Evolutionary conservation across 1,139 yeast genomes (phyloP).

Genomic region (Hansenula lynferdii): DNA sequence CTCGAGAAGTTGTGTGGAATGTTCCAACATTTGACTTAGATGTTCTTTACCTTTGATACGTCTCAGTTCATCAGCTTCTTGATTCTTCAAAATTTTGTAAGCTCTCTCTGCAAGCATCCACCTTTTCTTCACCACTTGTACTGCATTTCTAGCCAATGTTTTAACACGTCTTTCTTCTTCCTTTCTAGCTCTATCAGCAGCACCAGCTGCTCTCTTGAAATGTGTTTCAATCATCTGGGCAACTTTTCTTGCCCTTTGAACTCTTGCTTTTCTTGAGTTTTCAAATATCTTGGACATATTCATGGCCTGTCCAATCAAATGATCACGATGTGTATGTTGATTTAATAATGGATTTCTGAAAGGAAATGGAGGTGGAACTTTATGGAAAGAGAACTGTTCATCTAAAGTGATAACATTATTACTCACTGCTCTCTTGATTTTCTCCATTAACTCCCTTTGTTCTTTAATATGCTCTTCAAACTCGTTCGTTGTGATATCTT

Average conservation of each 20-base stretch:
- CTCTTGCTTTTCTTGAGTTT: conserved; percentile 61
- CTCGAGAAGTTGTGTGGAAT: conserved; percentile 84
- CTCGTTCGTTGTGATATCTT: conserved; percentile 37
- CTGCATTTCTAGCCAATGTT: conserved; percentile 71
- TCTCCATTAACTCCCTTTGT: conserved; percentile 36
- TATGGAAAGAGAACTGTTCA: conserved; percentile 30
- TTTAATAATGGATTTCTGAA: conserved; percentile 37
- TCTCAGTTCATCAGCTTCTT: conserved; percentile 66
- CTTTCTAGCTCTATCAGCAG: conserved; percentile 73
- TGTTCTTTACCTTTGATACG: conserved; percentile 81
- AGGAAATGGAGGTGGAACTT: conserved; percentile 26
- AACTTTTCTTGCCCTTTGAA: conserved; percentile 64
- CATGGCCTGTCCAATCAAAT: conserved; percentile 71
- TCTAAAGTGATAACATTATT: conserved; percentile 43
- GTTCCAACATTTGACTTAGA: conserved; percentile 82
- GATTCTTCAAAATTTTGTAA: conserved; percentile 42
- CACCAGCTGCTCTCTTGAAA: conserved; percentile 82
- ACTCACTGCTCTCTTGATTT: conserved; percentile 51
- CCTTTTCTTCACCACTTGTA: conserved; percentile 80
- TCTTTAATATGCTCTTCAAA: conserved; percentile 37
- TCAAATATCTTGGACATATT: conserved; percentile 67
- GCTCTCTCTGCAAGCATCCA: conserved; percentile 93
- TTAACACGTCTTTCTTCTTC: conserved; percentile 66
- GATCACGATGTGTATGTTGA: conserved; percentile 60
- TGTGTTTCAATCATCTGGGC: conserved; percentile 84